Conservation (phyloP, 176 grass and related monocot species). For the Triticum dicoccoides region DNA sequence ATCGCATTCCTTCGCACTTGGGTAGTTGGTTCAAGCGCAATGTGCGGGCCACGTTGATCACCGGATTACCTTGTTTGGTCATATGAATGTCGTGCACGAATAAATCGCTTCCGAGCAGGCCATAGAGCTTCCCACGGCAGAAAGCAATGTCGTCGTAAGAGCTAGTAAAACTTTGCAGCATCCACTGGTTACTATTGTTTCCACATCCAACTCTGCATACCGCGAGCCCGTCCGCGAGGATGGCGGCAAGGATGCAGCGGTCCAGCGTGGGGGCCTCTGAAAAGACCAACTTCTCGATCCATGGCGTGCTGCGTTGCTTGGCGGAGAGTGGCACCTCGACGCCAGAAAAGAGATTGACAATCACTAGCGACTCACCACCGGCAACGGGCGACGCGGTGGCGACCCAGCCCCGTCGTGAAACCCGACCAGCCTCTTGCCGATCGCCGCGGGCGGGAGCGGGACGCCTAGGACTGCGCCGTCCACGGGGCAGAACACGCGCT, state of each 20-base stretch:
- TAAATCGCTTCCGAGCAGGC: background rate
- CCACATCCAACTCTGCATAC: background rate
- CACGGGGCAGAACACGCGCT: background rate
- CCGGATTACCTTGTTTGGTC: background rate
- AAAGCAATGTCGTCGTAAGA: background rate
- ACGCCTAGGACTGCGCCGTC: background rate
- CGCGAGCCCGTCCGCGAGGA: background rate
- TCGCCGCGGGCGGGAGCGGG: background rate
- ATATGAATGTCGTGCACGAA: background rate
- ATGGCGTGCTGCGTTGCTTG: background rate
- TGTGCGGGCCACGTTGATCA: background rate
- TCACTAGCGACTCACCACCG: background rate
- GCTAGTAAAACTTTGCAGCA: fast-evolving
- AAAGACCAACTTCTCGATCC: background rate
- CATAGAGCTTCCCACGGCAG: background rate
- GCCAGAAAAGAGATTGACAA: background rate
- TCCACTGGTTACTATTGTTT: background rate
- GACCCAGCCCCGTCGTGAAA: background rate
- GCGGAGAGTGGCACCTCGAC: background rate
- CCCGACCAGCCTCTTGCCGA: background rate
- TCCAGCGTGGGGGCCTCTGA: background rate
- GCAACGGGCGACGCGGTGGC: background rate
- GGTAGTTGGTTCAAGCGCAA: background rate
- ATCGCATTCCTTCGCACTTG: background rate
- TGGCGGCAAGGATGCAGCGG: background rate